Evolutionary conservation across 2,329 filamentous ascomycete genomes (phyloP).

Genomic region (Diaporthe longicolla): DNA sequence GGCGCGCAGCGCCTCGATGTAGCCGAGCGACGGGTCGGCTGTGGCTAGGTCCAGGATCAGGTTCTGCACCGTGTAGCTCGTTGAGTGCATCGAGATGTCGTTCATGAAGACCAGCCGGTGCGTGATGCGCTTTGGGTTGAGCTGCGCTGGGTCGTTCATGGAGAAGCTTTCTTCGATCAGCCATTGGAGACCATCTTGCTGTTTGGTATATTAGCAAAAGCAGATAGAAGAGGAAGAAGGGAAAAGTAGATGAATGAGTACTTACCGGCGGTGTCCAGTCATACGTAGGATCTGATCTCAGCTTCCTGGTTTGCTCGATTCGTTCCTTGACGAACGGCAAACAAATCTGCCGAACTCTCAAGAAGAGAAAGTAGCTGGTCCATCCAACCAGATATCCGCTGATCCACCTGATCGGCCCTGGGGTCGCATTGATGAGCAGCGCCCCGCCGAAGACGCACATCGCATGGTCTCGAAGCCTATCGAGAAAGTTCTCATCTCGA

Average conservation of each 20-base stretch:
- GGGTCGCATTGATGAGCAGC: too few species aligned
- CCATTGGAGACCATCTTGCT: not conserved
- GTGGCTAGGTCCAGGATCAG: not conserved
- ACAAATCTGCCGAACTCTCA: not conserved
- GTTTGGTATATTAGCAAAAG: not conserved
- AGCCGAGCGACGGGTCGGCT: not conserved
- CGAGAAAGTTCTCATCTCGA: too few species aligned
- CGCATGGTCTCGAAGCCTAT: too few species aligned
- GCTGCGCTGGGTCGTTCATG: not conserved
- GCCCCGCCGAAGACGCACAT: too few species aligned
- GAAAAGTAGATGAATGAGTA: not conserved
- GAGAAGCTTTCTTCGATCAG: constrained; percentile 3
- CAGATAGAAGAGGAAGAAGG: not conserved
- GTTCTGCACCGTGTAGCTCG: constrained; percentile 2
- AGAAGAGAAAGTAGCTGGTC: not conserved
- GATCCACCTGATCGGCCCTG: too few species aligned
- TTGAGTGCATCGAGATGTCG: not conserved
- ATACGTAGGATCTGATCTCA: not conserved
- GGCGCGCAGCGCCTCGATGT: not conserved
- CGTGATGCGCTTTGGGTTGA: not conserved
- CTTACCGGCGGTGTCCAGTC: constrained; percentile 7
- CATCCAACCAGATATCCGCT: too few species aligned
- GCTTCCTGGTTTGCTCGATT: not conserved
- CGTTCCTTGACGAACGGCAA: not conserved
- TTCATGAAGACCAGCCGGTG: constrained; percentile 5